phyloP scores from a whole-genome alignment of 345 rosid genomes.

The Carallia brachiata region DNA sequence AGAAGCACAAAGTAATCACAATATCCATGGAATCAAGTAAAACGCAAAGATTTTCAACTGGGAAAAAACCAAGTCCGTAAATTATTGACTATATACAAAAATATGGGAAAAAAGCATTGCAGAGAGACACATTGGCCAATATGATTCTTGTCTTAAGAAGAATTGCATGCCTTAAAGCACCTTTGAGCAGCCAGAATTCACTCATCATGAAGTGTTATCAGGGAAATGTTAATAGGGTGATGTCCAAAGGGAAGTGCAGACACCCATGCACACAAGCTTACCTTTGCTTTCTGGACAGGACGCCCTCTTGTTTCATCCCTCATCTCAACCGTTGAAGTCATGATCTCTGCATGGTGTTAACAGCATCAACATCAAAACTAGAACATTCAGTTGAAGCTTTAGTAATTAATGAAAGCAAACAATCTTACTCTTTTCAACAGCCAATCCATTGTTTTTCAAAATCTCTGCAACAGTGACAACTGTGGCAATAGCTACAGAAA shows the following conservation, averaged over 20 bases:
- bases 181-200: too few relatives aligned
- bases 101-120: too few relatives aligned
- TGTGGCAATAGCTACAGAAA: constrained; percentile 71
- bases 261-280: constrained; percentile 14
- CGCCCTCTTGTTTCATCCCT: constrained; percentile 76
- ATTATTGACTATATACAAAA: not conserved
- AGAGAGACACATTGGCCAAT: too few relatives aligned
- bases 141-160: too few relatives aligned
- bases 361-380: not conserved
- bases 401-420: not conserved
- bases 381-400: not conserved
- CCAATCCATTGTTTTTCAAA: constrained; percentile 83
- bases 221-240: too few relatives aligned
- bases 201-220: too few relatives aligned
- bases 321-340: constrained; percentile 72
- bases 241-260: too few relatives aligned
- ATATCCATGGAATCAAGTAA: too few relatives aligned
- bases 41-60: not conserved
- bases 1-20: not conserved
- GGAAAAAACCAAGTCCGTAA: not conserved
- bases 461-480: constrained; percentile 84
- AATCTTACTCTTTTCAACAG: constrained; percentile 76
- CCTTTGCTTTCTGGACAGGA: constrained; percentile 84
- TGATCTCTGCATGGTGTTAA: constrained; percentile 52
- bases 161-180: too few relatives aligned